Conservation (phyloP, 768 basidiomycete genomes). For the Leccinum boreale region DNA sequence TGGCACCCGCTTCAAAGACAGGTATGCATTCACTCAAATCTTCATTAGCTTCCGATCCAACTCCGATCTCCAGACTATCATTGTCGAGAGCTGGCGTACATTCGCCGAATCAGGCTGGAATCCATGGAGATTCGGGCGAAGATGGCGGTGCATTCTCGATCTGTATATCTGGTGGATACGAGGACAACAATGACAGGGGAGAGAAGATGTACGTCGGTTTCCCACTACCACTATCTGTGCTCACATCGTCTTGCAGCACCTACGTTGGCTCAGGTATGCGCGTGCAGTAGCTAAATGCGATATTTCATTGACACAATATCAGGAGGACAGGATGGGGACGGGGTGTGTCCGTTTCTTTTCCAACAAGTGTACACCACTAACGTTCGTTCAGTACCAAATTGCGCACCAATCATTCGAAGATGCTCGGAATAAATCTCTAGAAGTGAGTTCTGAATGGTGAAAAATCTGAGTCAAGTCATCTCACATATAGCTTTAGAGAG, state of each 20-base stretch:
- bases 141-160: conserved; percentile 38
- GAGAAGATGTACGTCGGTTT: conserved; percentile 33
- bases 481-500: conserved; percentile 23
- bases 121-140: conserved; percentile 31
- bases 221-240: not conserved
- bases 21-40: conserved; percentile 2
- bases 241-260: conserved; percentile 21
- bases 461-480: not conserved
- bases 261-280: conserved; percentile 33
- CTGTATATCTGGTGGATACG: conserved; percentile 40
- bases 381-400: conserved; percentile 18
- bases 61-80: not conserved
- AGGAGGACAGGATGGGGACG: conserved; percentile 24
- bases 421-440: conserved; percentile 17
- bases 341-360: conserved; percentile 11
- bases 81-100: conserved; percentile 34
- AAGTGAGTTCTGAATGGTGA: conserved; percentile 6
- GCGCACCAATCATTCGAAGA: conserved; percentile 24
- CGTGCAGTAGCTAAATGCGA: not conserved
- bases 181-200: conserved; percentile 39
- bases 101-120: conserved; percentile 34
- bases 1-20: conserved; percentile 19
- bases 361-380: not conserved
- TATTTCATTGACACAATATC: not conserved
- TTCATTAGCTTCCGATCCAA: not conserved